phyloP scores from a whole-genome alignment of 768 basidiomycete species.

The Neoboletus brunneissimus region DNA sequence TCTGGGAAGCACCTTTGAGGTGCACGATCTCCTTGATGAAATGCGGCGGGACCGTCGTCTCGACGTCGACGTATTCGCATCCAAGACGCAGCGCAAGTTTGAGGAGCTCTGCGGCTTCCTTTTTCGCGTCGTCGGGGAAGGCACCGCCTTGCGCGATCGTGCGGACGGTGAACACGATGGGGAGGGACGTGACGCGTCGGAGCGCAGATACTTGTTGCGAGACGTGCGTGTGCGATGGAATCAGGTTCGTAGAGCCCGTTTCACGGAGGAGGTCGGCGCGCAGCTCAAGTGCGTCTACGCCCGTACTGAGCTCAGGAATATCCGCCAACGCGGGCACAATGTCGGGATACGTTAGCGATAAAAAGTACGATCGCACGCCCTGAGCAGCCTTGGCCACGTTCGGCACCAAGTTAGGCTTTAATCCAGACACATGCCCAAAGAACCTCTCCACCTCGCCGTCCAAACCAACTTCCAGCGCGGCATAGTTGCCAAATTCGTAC shows the following conservation, averaged over 20 bases:
- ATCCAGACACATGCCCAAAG: conserved; percentile 84
- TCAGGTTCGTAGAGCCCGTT: conserved; percentile 44
- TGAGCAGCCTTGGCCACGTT: conserved; percentile 39
- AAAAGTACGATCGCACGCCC: conserved; percentile 81
- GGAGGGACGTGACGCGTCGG: conserved; percentile 72
- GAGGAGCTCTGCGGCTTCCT: conserved; percentile 73
- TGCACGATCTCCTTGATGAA: conserved; percentile 55
- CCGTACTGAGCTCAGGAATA: conserved; percentile 72
- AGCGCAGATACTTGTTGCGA: conserved; percentile 76
- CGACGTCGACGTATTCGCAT: conserved; percentile 92
- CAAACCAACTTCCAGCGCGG: conserved; percentile 36
- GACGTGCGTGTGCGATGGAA: conserved; percentile 72
- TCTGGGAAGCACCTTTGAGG: conserved; percentile 67
- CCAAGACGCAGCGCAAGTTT: conserved; percentile 76
- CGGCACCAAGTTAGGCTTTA: conserved; percentile 58
- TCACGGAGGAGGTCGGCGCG: conserved; percentile 84
- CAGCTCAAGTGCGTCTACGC: conserved; percentile 92
- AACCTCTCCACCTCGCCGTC: conserved; percentile 70
- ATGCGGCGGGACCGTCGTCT: conserved; percentile 70
- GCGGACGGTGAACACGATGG: conserved; percentile 90
- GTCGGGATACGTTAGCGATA: conserved; percentile 91
- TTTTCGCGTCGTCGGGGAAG: conserved; percentile 75
- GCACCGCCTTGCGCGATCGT: conserved; percentile 87
- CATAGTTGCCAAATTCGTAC: conserved; percentile 81
- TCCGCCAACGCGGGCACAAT: conserved; percentile 62